Evolutionary conservation across 352 stramenopile genomes (phyloP).

Genomic region (Pythium dissotocum): DNA sequence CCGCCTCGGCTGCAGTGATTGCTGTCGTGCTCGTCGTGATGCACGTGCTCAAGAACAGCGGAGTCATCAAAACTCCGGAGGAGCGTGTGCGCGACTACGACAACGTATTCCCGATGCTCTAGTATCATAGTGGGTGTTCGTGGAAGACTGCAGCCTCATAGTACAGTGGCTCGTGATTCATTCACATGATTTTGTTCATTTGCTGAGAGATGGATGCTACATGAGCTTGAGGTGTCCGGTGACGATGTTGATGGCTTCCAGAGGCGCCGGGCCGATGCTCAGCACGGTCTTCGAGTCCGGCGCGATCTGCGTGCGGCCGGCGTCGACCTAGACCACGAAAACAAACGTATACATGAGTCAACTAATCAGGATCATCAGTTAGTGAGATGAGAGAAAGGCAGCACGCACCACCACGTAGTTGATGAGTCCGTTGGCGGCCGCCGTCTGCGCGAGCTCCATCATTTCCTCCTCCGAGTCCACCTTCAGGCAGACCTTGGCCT

Average conservation of each 20-base stretch:
- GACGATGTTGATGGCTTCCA: constrained; percentile 68
- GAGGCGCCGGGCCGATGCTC: constrained; percentile 71
- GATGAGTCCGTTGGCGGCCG: constrained; percentile 59
- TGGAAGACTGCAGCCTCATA: background rate
- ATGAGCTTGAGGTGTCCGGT: constrained; percentile 87
- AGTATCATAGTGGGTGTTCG: constrained; percentile 4
- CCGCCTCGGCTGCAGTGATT: constrained; percentile 41
- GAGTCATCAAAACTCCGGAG: constrained; percentile 40
- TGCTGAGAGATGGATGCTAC: constrained; percentile 32
- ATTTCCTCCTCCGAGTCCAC: constrained; percentile 86
- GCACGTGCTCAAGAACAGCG: constrained; percentile 35
- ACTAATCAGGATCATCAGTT: background rate
- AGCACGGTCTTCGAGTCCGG: constrained; percentile 85
- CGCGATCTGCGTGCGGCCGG: constrained; percentile 84
- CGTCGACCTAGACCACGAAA: constrained; percentile 49
- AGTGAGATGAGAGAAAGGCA: too few relatives aligned
- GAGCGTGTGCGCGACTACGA: constrained; percentile 43
- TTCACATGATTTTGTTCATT: background rate
- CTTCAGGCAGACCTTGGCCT: constrained; percentile 87
- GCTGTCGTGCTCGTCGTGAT: constrained; percentile 38
- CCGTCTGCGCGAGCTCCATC: constrained; percentile 64
- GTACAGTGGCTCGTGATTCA: background rate
- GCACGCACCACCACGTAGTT: constrained; percentile 78
- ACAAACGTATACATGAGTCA: background rate
- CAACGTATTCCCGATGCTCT: constrained; percentile 55